Evolutionary conservation across 345 rosid species (phyloP).

Genomic region (Euphorbia pulcherrima): DNA sequence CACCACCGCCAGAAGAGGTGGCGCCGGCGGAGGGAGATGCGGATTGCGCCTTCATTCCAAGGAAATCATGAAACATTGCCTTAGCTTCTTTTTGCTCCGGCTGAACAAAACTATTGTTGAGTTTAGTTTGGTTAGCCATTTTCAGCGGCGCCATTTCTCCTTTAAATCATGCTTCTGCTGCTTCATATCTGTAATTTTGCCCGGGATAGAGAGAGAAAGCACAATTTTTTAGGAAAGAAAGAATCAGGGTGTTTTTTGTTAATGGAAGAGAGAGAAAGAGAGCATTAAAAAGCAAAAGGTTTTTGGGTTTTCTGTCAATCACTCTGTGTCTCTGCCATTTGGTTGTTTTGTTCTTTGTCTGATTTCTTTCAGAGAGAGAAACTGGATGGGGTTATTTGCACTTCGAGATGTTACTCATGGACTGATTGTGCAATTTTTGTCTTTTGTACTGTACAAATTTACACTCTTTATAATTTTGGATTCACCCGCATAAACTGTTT

Average conservation of each 20-base stretch:
- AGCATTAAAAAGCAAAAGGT: conserved; percentile 58
- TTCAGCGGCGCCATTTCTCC: conserved; percentile 49
- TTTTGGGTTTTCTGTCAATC: conserved; percentile 2
- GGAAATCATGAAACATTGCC: conserved; percentile 82
- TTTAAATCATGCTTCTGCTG: conserved; percentile 21
- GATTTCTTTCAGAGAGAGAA: neutral
- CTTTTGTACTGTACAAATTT: too few relatives aligned
- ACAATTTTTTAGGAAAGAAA: conserved; percentile 28
- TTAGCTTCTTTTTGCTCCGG: conserved; percentile 24
- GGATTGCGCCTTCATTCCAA: conserved; percentile 50
- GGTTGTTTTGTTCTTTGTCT: conserved; percentile 6
- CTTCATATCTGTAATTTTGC: conserved; percentile 22
- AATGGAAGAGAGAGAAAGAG: conserved; percentile 9
- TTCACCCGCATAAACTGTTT: neutral
- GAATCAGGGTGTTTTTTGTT: neutral
- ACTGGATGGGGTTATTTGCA: neutral
- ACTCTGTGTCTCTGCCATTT: conserved; percentile 4
- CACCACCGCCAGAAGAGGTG: conserved; percentile 53
- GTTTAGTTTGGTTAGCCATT: conserved; percentile 43
- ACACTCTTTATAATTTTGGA: neutral
- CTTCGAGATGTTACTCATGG: neutral
- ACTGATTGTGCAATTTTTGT: neutral
- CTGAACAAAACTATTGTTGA: conserved; percentile 17
- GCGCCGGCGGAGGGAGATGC: conserved; percentile 45
- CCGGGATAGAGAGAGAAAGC: conserved; percentile 19